Evolutionary conservation across 352 stramenopile species (phyloP).

Genomic region (Globisporangium mamillatum): DNA sequence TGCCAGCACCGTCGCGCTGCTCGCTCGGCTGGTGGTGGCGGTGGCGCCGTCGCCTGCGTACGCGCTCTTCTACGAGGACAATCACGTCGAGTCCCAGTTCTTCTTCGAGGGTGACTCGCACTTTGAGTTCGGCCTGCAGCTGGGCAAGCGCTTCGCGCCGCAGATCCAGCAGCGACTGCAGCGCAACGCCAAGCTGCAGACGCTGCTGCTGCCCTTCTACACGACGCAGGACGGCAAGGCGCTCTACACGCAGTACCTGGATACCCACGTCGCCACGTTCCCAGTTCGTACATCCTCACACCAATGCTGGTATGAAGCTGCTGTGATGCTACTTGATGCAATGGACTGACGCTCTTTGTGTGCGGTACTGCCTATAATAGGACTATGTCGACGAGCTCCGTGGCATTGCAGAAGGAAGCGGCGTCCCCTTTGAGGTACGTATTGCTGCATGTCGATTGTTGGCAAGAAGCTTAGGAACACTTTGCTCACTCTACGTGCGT

Average conservation of each 20-base stretch:
- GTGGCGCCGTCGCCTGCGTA: neutral
- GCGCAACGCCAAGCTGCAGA: slow-evolving; percentile 51
- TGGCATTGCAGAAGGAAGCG: slow-evolving; percentile 57
- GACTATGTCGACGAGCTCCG: slow-evolving; percentile 67
- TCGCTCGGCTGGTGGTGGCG: neutral
- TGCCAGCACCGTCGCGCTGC: neutral
- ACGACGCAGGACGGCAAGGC: slow-evolving; percentile 31
- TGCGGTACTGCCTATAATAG: slow-evolving; percentile 19
- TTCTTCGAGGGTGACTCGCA: slow-evolving; percentile 60
- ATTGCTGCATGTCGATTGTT: neutral
- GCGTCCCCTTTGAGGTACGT: slow-evolving; percentile 43
- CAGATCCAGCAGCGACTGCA: slow-evolving; percentile 47
- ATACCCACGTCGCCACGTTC: slow-evolving; percentile 44
- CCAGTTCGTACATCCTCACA: slow-evolving; percentile 29
- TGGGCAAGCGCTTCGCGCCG: slow-evolving; percentile 47
- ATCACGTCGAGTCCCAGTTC: slow-evolving; percentile 40
- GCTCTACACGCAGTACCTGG: slow-evolving; percentile 47
- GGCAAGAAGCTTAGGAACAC: neutral
- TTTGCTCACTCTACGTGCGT: neutral
- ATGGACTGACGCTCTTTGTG: neutral
- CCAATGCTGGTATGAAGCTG: neutral
- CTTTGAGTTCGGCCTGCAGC: slow-evolving; percentile 47
- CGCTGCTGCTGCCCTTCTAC: slow-evolving; percentile 52
- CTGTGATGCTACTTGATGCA: neutral
- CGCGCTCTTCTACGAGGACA: slow-evolving; percentile 10